phyloP scores from a whole-genome alignment of 2,329 filamentous ascomycete species.

The Teratosphaeria viscida region DNA sequence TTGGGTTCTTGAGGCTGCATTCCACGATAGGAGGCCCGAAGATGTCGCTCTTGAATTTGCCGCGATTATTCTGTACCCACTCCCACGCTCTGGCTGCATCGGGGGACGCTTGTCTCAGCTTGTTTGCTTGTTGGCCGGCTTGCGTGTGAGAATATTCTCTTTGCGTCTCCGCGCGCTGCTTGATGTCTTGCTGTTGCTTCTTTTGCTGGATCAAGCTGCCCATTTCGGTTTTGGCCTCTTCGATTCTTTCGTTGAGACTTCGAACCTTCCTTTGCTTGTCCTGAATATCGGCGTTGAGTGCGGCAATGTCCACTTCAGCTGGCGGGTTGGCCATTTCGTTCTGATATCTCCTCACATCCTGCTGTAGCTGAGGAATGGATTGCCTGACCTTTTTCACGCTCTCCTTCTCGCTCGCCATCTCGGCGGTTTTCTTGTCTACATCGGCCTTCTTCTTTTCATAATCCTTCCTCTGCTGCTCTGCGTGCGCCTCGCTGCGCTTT shows the following conservation, averaged over 20 bases:
- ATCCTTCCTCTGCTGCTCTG: constrained; percentile 27
- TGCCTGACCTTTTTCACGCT: constrained; percentile 31
- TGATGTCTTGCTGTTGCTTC: constrained; percentile 25
- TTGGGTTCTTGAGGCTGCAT: constrained; percentile 66
- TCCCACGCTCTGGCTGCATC: constrained; percentile 65
- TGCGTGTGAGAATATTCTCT: constrained; percentile 58
- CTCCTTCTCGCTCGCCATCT: constrained; percentile 30
- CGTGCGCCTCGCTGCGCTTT: constrained; percentile 44
- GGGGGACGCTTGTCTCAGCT: constrained; percentile 49
- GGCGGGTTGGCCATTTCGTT: constrained; percentile 53
- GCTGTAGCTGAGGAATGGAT: constrained; percentile 19
- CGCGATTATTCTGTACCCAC: constrained; percentile 67
- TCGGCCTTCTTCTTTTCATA: constrained; percentile 28
- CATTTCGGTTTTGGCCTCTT: constrained; percentile 31
- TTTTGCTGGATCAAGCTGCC: constrained; percentile 23
- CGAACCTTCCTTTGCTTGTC: constrained; percentile 42
- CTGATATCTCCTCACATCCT: constrained; percentile 53
- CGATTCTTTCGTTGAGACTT: constrained; percentile 36
- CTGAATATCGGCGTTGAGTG: constrained; percentile 63
- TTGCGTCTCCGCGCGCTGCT: constrained; percentile 36
- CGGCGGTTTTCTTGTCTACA: constrained; percentile 25
- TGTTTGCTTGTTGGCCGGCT: constrained; percentile 60
- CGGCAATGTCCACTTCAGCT: constrained; percentile 55
- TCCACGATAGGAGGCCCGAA: constrained; percentile 72
- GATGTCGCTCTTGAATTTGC: constrained; percentile 62